A percentile compares a stretch with the other conserved stretches of the same genome.
phyloP scores from a whole-genome alignment of 2,329 filamentous ascomycete species.

The Hortaea sp. region DNA sequence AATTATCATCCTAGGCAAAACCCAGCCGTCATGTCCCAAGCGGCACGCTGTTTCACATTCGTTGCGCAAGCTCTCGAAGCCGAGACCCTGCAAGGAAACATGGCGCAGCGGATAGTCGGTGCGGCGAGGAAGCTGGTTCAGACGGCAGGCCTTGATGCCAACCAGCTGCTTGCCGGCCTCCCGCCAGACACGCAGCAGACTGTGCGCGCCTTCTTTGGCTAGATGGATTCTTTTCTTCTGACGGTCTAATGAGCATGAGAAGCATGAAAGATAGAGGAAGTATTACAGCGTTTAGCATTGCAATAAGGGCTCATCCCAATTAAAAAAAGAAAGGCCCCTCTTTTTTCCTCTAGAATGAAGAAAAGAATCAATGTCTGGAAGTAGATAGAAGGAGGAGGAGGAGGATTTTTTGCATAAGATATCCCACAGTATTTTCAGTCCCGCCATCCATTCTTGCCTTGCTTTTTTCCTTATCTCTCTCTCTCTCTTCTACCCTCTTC shows the following conservation, averaged over 20 bases:
- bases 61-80: slow-evolving; percentile 84
- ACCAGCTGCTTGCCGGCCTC: slow-evolving; percentile 64
- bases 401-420: no score
- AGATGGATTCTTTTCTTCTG: background rate
- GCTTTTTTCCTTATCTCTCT: background rate
- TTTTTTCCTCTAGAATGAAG: no score
- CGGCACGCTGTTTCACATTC: slow-evolving; percentile 71
- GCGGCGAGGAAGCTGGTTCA: slow-evolving; percentile 71
- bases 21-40: slow-evolving; percentile 65
- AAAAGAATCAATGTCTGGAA: no score
- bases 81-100: slow-evolving; percentile 78
- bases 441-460: no score
- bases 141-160: slow-evolving; percentile 63
- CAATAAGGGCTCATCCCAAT: background rate
- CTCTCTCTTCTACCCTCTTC: no score
- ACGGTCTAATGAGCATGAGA: background rate
- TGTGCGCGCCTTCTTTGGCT: slow-evolving; percentile 28
- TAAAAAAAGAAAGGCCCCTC: no score
- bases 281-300: background rate
- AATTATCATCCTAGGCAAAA: slow-evolving; percentile 57
- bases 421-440: no score
- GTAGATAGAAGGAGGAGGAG: no score
- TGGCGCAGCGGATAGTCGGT: slow-evolving; percentile 63
- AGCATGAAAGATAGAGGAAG: background rate
- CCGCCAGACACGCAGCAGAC: slow-evolving; percentile 68